Evolutionary conservation across 139 green algal genomes (phyloP), one percentile per base, ranked within the genome.

Genomic region (Tetradesmus obliquus): DNA sequence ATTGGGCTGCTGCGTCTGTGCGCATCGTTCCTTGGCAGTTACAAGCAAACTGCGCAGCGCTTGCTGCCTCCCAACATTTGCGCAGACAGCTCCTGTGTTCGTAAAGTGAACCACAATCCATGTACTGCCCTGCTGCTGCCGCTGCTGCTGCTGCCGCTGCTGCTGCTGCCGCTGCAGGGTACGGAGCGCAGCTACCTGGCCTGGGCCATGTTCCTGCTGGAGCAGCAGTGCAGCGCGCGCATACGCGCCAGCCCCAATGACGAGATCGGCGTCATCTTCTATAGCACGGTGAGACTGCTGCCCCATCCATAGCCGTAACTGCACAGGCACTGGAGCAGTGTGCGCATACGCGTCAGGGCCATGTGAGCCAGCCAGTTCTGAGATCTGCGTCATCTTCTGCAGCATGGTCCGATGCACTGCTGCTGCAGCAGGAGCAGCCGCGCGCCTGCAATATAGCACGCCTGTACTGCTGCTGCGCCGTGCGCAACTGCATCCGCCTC

Each of bases 221-320:
- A 54, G 57, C 12, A 17, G 17, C 19, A 81, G 13, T 22, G 87
- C 79, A 7, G n/a, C 6, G 24, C 58, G 5, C 60, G 88, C n/a
- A 91, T 91, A 79, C 51, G 17, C 0, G 20, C 19, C 58, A 53
- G 71, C 9, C 79, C 88, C 22, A 87, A 87, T 32, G 88, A 91
- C 54, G 88, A 91, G 55, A 53, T 91, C 3, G 88, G 79, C 17
- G 3, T 91, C 32, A 72, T 91, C 1, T 91, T 91, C 19, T 91
- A 91, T 20, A 60, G 88, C 58, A 86, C 88, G 19, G 88, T 91
- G 45, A 62, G 87, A 24, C 1, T 2, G 17, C 66, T 4, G 66
- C 17, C 66, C 19, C 15, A 76, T 15, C 66, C 66, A 76, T 76
- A 19, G 15, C 66, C 4, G 66, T 1, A 15, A 76, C 2, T n/a